Base-by-base conservation (phyloP, 1,284 basidiomycete species). In the Bondarzewia mesenterica region DNA sequence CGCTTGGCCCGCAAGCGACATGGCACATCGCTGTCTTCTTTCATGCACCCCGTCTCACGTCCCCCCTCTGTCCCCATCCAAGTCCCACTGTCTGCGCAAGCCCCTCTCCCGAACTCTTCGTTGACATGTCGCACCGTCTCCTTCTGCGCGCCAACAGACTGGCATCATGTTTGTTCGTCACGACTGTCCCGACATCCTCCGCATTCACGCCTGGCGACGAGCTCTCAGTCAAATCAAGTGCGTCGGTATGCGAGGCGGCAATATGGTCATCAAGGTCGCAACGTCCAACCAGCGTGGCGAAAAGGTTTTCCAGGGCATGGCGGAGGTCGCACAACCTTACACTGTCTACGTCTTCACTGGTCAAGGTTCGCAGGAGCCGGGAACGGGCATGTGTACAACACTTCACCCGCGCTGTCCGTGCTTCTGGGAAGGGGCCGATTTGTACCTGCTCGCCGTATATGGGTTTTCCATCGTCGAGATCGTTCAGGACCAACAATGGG, bases 371-470 rank as follows among this genome's bases (percentile, higher is more conserved):
- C 96, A 99, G 68, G 95, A 99, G 68, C 85, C 88, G 43, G 93
- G 94, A 35, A 99, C 99, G 95, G 95, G 96, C 37, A 98, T 99
- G 94, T 99, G 3, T 99, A 98, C 77, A 87, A 84, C 66, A 82
- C 72, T 57, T 97, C 93, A 10, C 85, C 90, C 37, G n/a, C n/a
- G 93, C 94, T 35, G 96, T 96, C 54, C 89, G 89, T 58, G 88
- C 91, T 42, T 98, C 48, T 99, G 95, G 95, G 94, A 99, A 53
- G 87, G 86, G 50, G 95, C 95, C 46, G 95, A 99, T 62, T 79
- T 81, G 21, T 95, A 99, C 66, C 73, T 99, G 53, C 86, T 89
- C 50, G 86, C 90, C 26, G 91, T 95, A 14, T 95, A 98, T 65
- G 95, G 93, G 39, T 98, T 99, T 76, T 96, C 93, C 2, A 98